Evolutionary conservation across 2,329 filamentous ascomycete species (phyloP), one percentile per base, ranked within the genome.

Genomic region (Cercospora sp.): DNA sequence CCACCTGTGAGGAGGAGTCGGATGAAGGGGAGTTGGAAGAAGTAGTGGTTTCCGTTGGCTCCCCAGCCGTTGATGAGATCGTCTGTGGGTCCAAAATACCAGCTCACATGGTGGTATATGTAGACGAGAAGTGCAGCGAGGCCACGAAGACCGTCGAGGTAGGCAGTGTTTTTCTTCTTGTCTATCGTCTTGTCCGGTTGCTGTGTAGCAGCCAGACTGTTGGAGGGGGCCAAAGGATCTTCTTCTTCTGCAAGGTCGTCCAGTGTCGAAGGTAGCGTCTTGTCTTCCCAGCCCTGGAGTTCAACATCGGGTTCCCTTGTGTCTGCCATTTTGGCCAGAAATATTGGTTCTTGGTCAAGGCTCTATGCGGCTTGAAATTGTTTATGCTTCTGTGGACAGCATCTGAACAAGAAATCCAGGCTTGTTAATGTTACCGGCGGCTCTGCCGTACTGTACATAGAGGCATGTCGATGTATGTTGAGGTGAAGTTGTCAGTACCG

Each of bases 121-220:
- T 89, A 90, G 16, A 91, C 89, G 20, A 90, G 74, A 28, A 91
- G 82, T 8, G 89, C 87, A 6, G 88, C 88, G 68, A 90, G 88
- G 2, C 89, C 89, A 69, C 89, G 82, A 7, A 91, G 79, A 10
- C 89, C 89, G 71, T 91, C 89, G 7, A 89, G 82, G 70, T 86
- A 88, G 10, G 42, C 45, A 2, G 64, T 65, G 5, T 59, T 64
- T 53, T 58, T 64, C 62, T 64, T 64, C 62, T 64, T 64, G 31
- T 64, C 62, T 9, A 45, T 12, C n/a, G 33, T 12, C 7, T 28
- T 58, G 9, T 64, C 62, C 18, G 51, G 4, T 30, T 20, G 62
- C 28, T 58, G 30, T 30, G 62, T 42, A 8, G 28, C 26, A 8
- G 31, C 53, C 7, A 64, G 51, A 7, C 51, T 58, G 23, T 64